Evolutionary conservation across 1,284 basidiomycete species (phyloP), one percentile per base, ranked within the genome.

Genomic region (Pholiota adiposa): DNA sequence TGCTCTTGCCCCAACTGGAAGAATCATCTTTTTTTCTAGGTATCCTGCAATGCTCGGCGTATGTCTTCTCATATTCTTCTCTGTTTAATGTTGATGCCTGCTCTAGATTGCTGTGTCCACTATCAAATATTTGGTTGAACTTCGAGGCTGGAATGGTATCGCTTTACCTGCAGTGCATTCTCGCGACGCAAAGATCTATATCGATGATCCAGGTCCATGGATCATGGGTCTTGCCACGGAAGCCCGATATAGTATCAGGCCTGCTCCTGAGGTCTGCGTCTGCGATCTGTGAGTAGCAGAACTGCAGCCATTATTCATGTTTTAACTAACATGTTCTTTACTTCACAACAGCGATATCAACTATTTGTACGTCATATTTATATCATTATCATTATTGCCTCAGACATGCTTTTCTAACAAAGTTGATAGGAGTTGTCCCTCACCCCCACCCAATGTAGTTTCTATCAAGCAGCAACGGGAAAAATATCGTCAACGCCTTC

Each of bases 101-200:
- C 60, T n/a, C 31, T 63, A 88, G 86, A 87, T 92, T 66, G 93
- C 94, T 4, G 94, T 97, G 19, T 87, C 87, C 61, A 96, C 95
- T 1, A 83, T 97, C 77, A 92, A 90, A 73, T 96, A 97, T 70
- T 84, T 98, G 50, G 92, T 97, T 56, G 97, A 98, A 75, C 77
- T 97, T 49, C 88, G 96, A 52, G 95, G 95, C 8, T 98, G 96
- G 96, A 92, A 86, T 68, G 97, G 97, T 4, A 87, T 97, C 58
- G 87, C 92, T 11, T 83, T 95, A 16, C 84, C 93, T 21, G 83
- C 92, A 1, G 90, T 97, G 36, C 96, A 98, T 73, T 89, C 93
- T 18, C 86, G 94, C 58, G 94, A 96, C 65, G 91, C 93, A 25
- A 93, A 89, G 69, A 94, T 96, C 60, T 95, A 94, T 68, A 89